Conservation (phyloP, 306 rosid species). For the Casuarina glauca region DNA sequence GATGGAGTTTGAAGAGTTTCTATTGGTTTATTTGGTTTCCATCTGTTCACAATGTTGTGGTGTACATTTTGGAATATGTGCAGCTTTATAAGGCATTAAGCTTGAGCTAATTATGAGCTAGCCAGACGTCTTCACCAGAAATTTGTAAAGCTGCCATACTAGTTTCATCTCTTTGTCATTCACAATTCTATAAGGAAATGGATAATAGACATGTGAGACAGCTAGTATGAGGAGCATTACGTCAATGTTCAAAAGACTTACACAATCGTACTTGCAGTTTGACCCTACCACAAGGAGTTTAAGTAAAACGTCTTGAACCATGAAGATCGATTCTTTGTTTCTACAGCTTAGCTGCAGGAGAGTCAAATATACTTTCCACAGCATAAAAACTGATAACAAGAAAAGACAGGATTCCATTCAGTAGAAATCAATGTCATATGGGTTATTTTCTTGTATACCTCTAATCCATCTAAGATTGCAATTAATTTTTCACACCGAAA, state of each 20-base stretch:
- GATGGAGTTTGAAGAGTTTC: slow-evolving; percentile 52
- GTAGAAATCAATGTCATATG: neutral
- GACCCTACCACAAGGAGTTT: neutral
- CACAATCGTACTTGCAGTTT: neutral
- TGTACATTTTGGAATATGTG: slow-evolving; percentile 51
- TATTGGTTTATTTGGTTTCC: slow-evolving; percentile 61
- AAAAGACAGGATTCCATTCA: too few species aligned
- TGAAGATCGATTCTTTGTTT: neutral
- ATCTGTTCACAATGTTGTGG: slow-evolving; percentile 52
- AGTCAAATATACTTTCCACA: neutral
- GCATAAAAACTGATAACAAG: neutral
- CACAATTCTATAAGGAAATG: neutral
- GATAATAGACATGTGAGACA: neutral
- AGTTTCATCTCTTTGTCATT: neutral
- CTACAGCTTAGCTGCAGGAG: neutral
- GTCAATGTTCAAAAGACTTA: neutral
- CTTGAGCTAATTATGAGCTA: slow-evolving; percentile 53
- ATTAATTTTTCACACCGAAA: neutral
- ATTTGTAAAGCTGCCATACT: neutral
- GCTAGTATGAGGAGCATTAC: neutral
- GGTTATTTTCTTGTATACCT: neutral
- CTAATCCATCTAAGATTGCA: neutral
- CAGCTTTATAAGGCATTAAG: slow-evolving; percentile 51
- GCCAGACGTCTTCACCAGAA: neutral
- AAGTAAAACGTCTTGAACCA: neutral